phyloP scores from a whole-genome alignment of 352 stramenopile species.

The Phytophthora capsici region DNA sequence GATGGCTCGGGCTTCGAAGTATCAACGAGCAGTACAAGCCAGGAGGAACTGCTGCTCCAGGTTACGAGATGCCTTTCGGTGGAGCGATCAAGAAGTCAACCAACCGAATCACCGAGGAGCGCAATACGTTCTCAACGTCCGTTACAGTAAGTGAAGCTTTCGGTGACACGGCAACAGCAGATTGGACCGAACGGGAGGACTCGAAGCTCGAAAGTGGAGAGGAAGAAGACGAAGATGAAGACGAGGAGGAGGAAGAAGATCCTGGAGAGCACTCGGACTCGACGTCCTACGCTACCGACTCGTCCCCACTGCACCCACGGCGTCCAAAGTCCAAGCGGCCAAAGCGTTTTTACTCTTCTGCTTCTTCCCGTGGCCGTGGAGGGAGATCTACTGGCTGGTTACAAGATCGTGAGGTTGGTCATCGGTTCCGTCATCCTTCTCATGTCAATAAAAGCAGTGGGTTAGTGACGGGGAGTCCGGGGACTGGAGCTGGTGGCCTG shows the following conservation, averaged over 20 bases:
- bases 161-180: conserved; percentile 47
- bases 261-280: conserved; percentile 31
- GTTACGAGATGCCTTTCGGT: conserved; percentile 84
- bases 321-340: conserved; percentile 18
- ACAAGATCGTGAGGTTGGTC: conserved; percentile 23
- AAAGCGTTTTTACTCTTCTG: conserved; percentile 23
- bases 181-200: conserved; percentile 32
- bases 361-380: conserved; percentile 17
- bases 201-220: conserved; percentile 29
- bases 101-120: conserved; percentile 80
- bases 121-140: conserved; percentile 81
- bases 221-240: conserved; percentile 38
- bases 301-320: conserved; percentile 29
- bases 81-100: conserved; percentile 85
- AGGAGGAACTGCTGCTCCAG: conserved; percentile 75
- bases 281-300: conserved; percentile 37
- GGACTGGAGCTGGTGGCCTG: conserved; percentile 12
- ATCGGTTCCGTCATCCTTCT: conserved; percentile 25
- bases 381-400: conserved; percentile 10
- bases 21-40: conserved; percentile 84
- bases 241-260: conserved; percentile 34
- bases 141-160: conserved; percentile 85
- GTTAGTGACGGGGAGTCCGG: conserved; percentile 16
- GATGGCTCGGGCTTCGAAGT: conserved; percentile 75
- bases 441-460: conserved; percentile 27